Evolutionary conservation across 352 stramenopile species (phyloP).

Genomic region (Phytophthora parvispora): DNA sequence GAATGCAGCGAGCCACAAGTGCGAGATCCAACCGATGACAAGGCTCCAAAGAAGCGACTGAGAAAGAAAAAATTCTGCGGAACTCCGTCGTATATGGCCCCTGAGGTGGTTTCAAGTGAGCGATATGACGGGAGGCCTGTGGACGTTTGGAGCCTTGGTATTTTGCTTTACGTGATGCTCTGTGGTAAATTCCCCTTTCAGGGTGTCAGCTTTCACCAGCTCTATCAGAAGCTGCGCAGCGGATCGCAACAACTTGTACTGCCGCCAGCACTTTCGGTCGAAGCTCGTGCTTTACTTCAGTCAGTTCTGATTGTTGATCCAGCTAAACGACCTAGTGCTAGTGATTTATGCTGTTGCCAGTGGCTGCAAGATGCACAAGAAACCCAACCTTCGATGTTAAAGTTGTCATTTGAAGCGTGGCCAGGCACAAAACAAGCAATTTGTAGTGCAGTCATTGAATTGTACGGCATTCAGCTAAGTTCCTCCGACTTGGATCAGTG

Average conservation of each 20-base stretch:
- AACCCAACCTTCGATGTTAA: not conserved
- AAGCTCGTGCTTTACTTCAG: constrained; percentile 56
- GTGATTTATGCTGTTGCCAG: constrained; percentile 40
- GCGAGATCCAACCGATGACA: not conserved
- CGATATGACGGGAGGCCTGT: constrained; percentile 68
- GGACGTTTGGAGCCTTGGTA: constrained; percentile 74
- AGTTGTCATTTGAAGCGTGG: constrained; percentile 20
- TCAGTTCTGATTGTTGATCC: constrained; percentile 58
- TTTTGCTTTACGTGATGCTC: constrained; percentile 77
- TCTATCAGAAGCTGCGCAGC: constrained; percentile 39
- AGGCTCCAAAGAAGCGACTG: constrained; percentile 34
- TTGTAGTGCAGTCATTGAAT: constrained; percentile 15
- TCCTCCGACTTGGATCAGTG: not conserved
- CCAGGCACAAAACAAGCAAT: constrained; percentile 4
- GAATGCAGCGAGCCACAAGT: constrained; percentile 25
- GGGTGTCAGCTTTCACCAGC: constrained; percentile 44
- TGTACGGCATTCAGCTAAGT: constrained; percentile 21
- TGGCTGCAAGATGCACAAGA: constrained; percentile 37
- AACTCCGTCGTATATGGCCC: constrained; percentile 84
- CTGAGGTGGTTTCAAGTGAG: constrained; percentile 67
- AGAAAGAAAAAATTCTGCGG: constrained; percentile 82
- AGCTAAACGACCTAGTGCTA: constrained; percentile 43
- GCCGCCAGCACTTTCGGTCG: constrained; percentile 37
- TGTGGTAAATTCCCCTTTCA: constrained; percentile 73
- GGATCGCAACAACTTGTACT: constrained; percentile 36